Conservation (phyloP, 2,329 filamentous ascomycete species). For the Xylariaceae sp. region DNA sequence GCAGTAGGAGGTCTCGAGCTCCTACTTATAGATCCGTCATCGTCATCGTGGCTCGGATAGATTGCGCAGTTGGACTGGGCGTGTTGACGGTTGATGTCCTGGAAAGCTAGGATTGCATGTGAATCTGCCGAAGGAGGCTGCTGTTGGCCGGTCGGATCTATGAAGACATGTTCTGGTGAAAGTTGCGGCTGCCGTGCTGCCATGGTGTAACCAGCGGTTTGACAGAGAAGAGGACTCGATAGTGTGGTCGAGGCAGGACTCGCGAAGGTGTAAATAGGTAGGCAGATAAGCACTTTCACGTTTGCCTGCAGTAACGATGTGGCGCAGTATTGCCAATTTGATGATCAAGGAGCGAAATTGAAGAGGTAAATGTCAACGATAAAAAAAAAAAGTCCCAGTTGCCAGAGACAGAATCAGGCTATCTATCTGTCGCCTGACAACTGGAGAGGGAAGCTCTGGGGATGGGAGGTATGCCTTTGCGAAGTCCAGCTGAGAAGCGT, state of each 20-base stretch:
- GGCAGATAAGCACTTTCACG: too few relatives aligned
- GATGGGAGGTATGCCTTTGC: too few relatives aligned
- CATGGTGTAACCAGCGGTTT: conserved; percentile 19
- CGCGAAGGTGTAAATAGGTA: not conserved
- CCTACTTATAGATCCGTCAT: conserved; percentile 8
- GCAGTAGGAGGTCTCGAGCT: conserved; percentile 18
- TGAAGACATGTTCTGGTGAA: conserved; percentile 24
- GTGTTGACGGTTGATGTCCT: conserved; percentile 27
- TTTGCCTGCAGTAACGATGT: not conserved
- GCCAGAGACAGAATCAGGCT: too few relatives aligned
- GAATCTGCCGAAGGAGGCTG: conserved; percentile 18
- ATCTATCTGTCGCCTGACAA: too few relatives aligned
- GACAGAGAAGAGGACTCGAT: conserved; percentile 4
- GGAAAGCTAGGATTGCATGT: conserved; percentile 20
- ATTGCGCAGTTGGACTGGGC: conserved; percentile 23
- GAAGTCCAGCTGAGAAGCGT: too few relatives aligned
- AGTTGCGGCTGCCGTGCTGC: conserved; percentile 24
- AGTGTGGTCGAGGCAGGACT: not conserved
- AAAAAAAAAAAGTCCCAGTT: too few relatives aligned
- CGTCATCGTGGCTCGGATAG: conserved; percentile 12
- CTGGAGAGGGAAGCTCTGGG: too few relatives aligned
- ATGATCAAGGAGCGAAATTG: not conserved
- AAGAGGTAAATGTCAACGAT: too few relatives aligned
- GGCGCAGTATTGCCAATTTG: not conserved
- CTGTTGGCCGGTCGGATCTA: conserved; percentile 18